Base-by-base conservation (phyloP, 2,329 filamentous ascomycete species). In the Stachybotrys chlorohalonatus region DNA sequence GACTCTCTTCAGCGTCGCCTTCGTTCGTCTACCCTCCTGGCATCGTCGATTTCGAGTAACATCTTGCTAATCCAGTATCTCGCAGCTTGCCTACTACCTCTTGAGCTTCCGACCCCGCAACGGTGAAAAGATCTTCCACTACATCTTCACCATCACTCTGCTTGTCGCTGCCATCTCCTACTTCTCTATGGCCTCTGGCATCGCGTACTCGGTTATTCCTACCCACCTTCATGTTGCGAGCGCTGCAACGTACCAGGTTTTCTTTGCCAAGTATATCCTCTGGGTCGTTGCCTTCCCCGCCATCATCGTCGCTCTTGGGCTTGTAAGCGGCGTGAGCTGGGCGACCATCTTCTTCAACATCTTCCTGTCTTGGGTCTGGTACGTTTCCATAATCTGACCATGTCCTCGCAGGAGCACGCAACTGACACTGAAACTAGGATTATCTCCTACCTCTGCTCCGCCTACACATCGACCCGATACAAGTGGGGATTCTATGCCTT, bases 401-500 rank as follows among this genome's bases (percentile, higher is more conserved):
- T 30, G 13, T 7, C 11, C 31, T 11, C 6, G 46, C 47, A 8
- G 7, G 30, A 24, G 31, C 45, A 45, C 42, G 11, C 31, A 51
- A n/a, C 31, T 51, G 32, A 17, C 9, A 7, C 42, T 30, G 15
- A 24, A 2, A 24, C 52, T 31, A 66, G 64, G 64, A 62, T 80
- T 57, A 60, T 81, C 60, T 68, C 70, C 24, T 81, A 80, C 62
- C 72, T 82, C 32, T 69, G 73, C 53, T 70, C 69, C 24, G 76
- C 79, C 53, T 76, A 74, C 66, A 79, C 76, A 4, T 55, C 62
- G 7, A 73, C 73, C 51, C 71, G 68, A 60, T 82, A 82, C 67
- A 81, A 81, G 66, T 82, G 79, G 79, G 80, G 80, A 6, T 83
- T 80, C 71, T 82, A 69, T 62, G 73, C 68, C 57, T 79, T 81